A percentile compares a stretch with the other conserved stretches of the same genome.
phyloP scores from a whole-genome alignment of 2,329 filamentous ascomycete genomes.

The Pyrenophora seminiperda region DNA sequence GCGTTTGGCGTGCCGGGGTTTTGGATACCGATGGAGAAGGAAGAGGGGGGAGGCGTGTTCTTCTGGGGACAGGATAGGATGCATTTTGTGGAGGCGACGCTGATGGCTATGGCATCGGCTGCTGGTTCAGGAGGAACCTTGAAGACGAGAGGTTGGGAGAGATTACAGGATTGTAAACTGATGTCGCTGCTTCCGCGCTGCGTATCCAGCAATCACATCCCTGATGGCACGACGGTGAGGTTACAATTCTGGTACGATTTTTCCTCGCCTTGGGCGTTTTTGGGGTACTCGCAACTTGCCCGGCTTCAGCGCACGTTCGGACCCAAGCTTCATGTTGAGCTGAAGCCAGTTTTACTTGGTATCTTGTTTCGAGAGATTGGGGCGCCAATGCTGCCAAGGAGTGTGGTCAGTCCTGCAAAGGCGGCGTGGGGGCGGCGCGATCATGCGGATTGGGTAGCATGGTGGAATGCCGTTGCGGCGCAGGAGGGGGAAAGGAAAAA shows the following conservation, averaged over 20 bases:
- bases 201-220: slow-evolving; percentile 12
- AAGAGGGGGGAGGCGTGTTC: slow-evolving; percentile 28
- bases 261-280: slow-evolving; percentile 43
- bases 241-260: slow-evolving; percentile 47
- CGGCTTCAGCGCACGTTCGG: slow-evolving; percentile 37
- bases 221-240: slow-evolving; percentile 7
- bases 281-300: slow-evolving; percentile 42
- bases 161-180: no score
- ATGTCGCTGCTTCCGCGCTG: slow-evolving; percentile 34
- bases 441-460: slow-evolving; percentile 40
- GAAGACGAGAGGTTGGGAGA: no score
- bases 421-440: slow-evolving; percentile 37
- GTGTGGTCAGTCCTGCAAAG: slow-evolving; percentile 32
- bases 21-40: slow-evolving; percentile 36
- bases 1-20: slow-evolving; percentile 46
- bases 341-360: slow-evolving; percentile 43
- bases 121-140: not conserved
- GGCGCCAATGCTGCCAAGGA: slow-evolving; percentile 39
- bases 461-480: slow-evolving; percentile 40
- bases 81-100: slow-evolving; percentile 44
- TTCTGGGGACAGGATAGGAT: slow-evolving; percentile 47
- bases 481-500: slow-evolving; percentile 29
- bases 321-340: slow-evolving; percentile 27
- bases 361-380: slow-evolving; percentile 46
- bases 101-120: slow-evolving; percentile 16